Conservation (phyloP, 164 flowering plant species). For the Buxus sempervirens region DNA sequence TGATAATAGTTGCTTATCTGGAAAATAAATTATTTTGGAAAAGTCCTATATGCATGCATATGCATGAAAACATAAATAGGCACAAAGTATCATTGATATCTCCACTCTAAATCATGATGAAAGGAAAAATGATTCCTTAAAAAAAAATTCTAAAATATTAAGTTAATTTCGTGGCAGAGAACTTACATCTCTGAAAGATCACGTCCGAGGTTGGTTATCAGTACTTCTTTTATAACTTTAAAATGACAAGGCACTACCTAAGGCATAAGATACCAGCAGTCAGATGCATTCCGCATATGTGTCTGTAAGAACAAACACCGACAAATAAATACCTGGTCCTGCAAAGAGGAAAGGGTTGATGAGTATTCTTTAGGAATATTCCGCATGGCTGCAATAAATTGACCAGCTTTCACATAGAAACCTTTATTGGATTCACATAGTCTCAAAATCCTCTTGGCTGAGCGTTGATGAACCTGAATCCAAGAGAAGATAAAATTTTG, state of each 20-base stretch:
- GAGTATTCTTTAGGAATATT: conserved; percentile 82
- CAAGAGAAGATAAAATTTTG: neutral
- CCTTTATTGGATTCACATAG: conserved; percentile 87
- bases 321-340: conserved; percentile 61
- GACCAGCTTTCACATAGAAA: conserved; percentile 93
- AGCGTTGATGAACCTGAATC: conserved; percentile 77
- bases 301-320: neutral
- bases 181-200: conserved; percentile 75
- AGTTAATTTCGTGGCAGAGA: neutral
- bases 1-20: no score
- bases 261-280: conserved; percentile 16
- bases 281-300: neutral
- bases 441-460: conserved; percentile 69
- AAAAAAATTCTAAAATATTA: no score
- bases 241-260: conserved; percentile 83
- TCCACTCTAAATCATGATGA: no score
- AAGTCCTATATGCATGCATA: no score
- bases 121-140: no score
- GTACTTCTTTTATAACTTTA: conserved; percentile 56
- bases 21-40: no score
- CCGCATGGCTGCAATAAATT: conserved; percentile 72
- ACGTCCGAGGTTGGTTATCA: conserved; percentile 44
- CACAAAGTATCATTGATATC: no score
- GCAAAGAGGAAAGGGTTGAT: conserved; percentile 67
- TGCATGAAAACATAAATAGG: no score